Evolutionary conservation across 495 filamentous ascomycete genomes (phyloP).

Genomic region (Hypomontagnella monticulosa): DNA sequence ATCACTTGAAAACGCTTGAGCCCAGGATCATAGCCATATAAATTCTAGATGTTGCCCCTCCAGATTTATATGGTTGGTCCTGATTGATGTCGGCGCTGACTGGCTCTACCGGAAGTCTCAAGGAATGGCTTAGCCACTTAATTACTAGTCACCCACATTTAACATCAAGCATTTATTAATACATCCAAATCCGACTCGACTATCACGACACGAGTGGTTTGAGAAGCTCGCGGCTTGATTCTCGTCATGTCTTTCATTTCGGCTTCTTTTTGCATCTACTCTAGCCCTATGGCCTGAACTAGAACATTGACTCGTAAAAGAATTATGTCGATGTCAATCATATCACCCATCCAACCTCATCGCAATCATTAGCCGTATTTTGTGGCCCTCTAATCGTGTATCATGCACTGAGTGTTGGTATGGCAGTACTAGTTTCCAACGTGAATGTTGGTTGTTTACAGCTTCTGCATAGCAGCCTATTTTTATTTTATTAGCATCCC

Average conservation of each 20-base stretch:
- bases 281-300: constrained; percentile 33
- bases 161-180: no score
- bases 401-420: constrained; percentile 39
- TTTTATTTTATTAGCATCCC: constrained; percentile 24
- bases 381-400: constrained; percentile 37
- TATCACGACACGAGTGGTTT: background rate
- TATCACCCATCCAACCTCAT: constrained; percentile 42
- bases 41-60: no score
- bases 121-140: no score
- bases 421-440: background rate
- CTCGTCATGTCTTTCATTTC: background rate
- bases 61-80: no score
- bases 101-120: no score
- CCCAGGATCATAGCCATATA: no score
- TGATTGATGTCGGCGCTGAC: no score
- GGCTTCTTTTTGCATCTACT: constrained; percentile 31
- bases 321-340: constrained; percentile 32
- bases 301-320: constrained; percentile 33
- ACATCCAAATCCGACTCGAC: background rate
- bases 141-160: no score
- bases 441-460: constrained; percentile 62
- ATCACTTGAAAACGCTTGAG: no score
- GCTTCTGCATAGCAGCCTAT: constrained; percentile 87
- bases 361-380: constrained; percentile 37
- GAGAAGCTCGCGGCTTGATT: background rate